Evolutionary conservation across 2,329 filamentous ascomycete species (phyloP), one percentile per base, ranked within the genome.

Genomic region (Dendrostoma leiphaemia): DNA sequence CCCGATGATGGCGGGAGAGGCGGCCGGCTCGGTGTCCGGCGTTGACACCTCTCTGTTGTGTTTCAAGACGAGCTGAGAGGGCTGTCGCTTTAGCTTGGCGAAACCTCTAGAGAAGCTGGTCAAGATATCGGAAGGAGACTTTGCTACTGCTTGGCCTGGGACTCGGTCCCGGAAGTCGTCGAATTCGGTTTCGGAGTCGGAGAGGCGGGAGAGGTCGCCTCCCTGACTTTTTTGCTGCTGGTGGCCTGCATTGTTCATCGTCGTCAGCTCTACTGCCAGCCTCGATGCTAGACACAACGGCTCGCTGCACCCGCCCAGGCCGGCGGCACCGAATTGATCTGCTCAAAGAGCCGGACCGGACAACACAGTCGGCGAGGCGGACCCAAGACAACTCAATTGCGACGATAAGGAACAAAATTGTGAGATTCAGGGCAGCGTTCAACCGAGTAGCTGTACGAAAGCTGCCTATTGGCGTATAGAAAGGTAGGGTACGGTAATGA

Each of bases 41-140:
- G 62, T 59, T 51, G 66, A 66, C 19, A 43, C 24, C 6, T 67
- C 61, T 54, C 71, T 74, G 38, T 50, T 55, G 56, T 58, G 56
- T 48, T 58, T 58, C 38, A 74, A 63, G 48, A 66, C 69, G 34
- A 74, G 63, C 28, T 72, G 71, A 4, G 78, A 79, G 10, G 74
- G 71, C 53, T 74, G 74, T 59, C 74, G 71, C 17, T 69, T 65
- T 28, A 79, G 67, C 60, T 70, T 75, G 43, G 70, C 61, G 50
- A 73, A 67, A 44, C 76, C 77, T 59, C 78, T 76, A 63, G 80
- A 79, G 60, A 80, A 76, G 60, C 76, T 76, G 43, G 77, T 75
- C 51, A 82, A 63, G 55, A 80, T 67, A 51, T 81, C 77, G 57
- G 77, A 72, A 21, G 75, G 62, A 0, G 75, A 73, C 64, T 74